Conservation (phyloP, 495 filamentous ascomycete species). For the Ramalina peruviana region DNA sequence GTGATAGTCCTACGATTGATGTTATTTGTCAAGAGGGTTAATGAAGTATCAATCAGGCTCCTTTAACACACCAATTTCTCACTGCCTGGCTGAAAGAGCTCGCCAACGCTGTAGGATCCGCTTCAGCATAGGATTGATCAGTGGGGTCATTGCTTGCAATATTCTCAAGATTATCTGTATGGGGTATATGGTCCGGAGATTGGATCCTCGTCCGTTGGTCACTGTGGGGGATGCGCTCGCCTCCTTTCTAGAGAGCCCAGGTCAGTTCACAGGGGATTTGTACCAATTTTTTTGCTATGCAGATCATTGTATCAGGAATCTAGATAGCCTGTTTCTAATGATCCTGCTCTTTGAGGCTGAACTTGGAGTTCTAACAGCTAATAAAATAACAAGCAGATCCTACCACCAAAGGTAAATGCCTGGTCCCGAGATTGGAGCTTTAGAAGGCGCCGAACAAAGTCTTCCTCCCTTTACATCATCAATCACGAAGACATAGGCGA, state of each 20-base stretch:
- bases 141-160: slow-evolving; percentile 26
- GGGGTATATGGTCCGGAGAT: slow-evolving; percentile 15
- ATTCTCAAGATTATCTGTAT: slow-evolving; percentile 26
- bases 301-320: too few relatives aligned
- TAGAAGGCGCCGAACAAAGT: too few relatives aligned
- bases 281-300: too few relatives aligned
- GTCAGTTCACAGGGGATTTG: too few relatives aligned
- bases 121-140: slow-evolving; percentile 26
- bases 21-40: neutral
- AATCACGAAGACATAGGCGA: too few relatives aligned
- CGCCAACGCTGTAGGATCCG: slow-evolving; percentile 26
- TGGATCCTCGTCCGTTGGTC: slow-evolving; percentile 23
- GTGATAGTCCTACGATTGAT: neutral
- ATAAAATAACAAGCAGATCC: slow-evolving; percentile 1
- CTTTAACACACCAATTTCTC: slow-evolving; percentile 13
- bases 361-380: slow-evolving; percentile 9
- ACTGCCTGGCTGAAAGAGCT: slow-evolving; percentile 26
- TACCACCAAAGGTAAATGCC: too few relatives aligned
- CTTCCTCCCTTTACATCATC: too few relatives aligned
- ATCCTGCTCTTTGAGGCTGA: slow-evolving; percentile 3
- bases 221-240: slow-evolving; percentile 38
- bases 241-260: slow-evolving; percentile 30
- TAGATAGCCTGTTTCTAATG: slow-evolving; percentile 7
- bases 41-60: slow-evolving; percentile 2
- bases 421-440: too few relatives aligned